These are phyloP conservation scores for Cucumis cinereus DNA, from an alignment of 306 rosid genomes.

Conservation along the genomic window DNA sequence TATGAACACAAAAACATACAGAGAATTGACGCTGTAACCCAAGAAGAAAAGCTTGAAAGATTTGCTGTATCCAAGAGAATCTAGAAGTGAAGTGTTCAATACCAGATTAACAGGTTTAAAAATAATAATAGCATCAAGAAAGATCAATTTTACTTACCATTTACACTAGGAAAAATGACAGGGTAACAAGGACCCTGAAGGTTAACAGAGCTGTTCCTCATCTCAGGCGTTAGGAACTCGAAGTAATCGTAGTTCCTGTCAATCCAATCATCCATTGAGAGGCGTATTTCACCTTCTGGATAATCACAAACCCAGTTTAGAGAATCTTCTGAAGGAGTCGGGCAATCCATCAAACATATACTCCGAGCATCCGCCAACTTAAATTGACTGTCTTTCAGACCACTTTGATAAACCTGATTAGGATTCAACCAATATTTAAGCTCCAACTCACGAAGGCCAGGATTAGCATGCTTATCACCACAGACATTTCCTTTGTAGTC, in stretches of 20 bases:
- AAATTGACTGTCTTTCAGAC: conserved; percentile 54
- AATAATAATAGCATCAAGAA: neutral
- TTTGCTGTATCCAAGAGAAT: conserved; percentile 1
- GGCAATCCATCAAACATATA: conserved; percentile 81
- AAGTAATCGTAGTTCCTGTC: conserved; percentile 60
- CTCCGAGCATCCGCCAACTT: conserved; percentile 61
- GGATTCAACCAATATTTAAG: conserved; percentile 87
- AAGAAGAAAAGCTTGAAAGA: neutral
- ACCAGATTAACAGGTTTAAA: neutral
- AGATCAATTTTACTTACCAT: conserved; percentile 36
- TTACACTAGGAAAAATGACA: conserved; percentile 89
- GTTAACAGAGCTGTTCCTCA: conserved; percentile 86
- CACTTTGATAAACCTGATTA: conserved; percentile 88
- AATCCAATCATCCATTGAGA: conserved; percentile 64
- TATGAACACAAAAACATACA: neutral
- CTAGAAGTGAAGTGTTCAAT: neutral
- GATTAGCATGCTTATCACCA: conserved; percentile 72
- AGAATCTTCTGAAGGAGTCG: conserved; percentile 67
- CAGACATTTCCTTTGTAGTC: conserved; percentile 95
- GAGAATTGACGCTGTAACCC: neutral
- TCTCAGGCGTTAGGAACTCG: conserved; percentile 84
- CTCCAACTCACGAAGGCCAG: conserved; percentile 62
- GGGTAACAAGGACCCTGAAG: conserved; percentile 99
- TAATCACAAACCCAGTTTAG: conserved; percentile 90
- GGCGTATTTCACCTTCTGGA: conserved; percentile 80